phyloP scores from a whole-genome alignment of 805 yeast species.

The Trichomonascus vanleenenianus region DNA sequence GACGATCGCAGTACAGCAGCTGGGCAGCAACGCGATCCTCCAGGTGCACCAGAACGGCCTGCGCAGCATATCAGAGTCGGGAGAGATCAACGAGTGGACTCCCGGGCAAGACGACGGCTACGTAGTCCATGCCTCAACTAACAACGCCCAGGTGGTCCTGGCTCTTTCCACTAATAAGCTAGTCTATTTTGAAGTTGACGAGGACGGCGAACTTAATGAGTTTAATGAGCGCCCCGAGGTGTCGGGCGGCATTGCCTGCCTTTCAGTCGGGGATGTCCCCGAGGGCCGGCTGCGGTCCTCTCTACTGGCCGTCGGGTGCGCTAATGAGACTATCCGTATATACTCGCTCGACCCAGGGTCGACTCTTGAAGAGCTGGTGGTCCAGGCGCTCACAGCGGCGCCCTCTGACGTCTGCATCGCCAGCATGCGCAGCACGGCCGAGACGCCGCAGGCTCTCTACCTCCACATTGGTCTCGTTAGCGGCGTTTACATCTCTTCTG shows the following conservation, averaged over 20 bases:
- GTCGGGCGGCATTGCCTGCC: constrained; percentile 39
- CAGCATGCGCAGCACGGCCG: constrained; percentile 21
- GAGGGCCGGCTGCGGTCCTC: constrained; percentile 42
- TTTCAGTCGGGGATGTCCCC: constrained; percentile 43
- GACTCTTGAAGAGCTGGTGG: constrained; percentile 51
- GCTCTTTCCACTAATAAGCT: constrained; percentile 68
- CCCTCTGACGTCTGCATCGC: constrained; percentile 33
- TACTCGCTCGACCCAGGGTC: constrained; percentile 52
- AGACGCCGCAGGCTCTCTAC: constrained; percentile 22
- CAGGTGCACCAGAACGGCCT: constrained; percentile 72
- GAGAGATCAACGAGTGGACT: constrained; percentile 57
- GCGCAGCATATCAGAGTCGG: constrained; percentile 40
- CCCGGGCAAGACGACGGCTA: constrained; percentile 67
- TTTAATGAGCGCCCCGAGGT: constrained; percentile 55
- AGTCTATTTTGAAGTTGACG: constrained; percentile 74
- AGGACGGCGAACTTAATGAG: constrained; percentile 60
- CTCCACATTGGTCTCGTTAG: constrained; percentile 77
- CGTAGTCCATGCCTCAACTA: constrained; percentile 52
- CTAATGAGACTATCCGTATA: constrained; percentile 63
- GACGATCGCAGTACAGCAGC: constrained; percentile 62
- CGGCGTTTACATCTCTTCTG: constrained; percentile 68
- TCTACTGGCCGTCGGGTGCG: constrained; percentile 61
- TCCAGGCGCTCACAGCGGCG: constrained; percentile 58
- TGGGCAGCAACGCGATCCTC: constrained; percentile 54
- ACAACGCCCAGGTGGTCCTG: constrained; percentile 59